Conservation (phyloP, 1,284 basidiomycete species). For the Coniferiporia weirii region DNA sequence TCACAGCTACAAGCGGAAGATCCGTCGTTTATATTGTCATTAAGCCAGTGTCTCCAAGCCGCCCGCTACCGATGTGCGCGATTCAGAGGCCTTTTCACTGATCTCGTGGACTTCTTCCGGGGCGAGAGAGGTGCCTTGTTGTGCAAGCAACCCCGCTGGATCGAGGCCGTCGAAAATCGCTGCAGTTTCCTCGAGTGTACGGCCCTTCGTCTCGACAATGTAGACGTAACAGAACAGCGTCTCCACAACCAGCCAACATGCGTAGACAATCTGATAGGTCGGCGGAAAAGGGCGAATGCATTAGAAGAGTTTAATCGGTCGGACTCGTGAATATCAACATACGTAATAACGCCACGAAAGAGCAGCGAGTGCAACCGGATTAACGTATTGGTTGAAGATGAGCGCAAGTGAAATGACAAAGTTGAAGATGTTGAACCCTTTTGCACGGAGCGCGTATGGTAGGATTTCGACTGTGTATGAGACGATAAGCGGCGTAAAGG, state of each 20-base stretch:
- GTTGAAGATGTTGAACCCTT: constrained; percentile 56
- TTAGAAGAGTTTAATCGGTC: not conserved
- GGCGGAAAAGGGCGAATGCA: not conserved
- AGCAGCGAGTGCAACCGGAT: constrained; percentile 32
- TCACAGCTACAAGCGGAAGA: not conserved
- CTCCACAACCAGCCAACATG: constrained; percentile 36
- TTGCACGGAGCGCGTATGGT: constrained; percentile 52
- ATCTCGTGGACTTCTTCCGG: not conserved
- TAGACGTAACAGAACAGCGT: constrained; percentile 35
- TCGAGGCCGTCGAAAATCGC: constrained; percentile 32
- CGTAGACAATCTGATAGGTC: constrained; percentile 36
- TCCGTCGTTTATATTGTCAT: not conserved
- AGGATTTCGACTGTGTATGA: constrained; percentile 55
- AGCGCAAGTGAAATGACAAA: constrained; percentile 45
- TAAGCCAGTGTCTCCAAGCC: not conserved
- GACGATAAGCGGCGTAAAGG: constrained; percentile 53
- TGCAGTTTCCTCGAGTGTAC: constrained; percentile 36
- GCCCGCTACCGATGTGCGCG: not conserved
- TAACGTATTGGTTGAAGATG: constrained; percentile 56
- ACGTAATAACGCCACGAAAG: constrained; percentile 39
- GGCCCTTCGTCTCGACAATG: constrained; percentile 40
- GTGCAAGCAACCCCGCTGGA: constrained; percentile 27
- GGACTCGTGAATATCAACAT: constrained; percentile 1
- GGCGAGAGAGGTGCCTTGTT: constrained; percentile 16
- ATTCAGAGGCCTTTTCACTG: constrained; percentile 5